A percentile compares a stretch with the other conserved stretches of the same genome.
Conservation (phyloP, 495 filamentous ascomycete genomes). For the Aspergillus carlsbadensis region DNA sequence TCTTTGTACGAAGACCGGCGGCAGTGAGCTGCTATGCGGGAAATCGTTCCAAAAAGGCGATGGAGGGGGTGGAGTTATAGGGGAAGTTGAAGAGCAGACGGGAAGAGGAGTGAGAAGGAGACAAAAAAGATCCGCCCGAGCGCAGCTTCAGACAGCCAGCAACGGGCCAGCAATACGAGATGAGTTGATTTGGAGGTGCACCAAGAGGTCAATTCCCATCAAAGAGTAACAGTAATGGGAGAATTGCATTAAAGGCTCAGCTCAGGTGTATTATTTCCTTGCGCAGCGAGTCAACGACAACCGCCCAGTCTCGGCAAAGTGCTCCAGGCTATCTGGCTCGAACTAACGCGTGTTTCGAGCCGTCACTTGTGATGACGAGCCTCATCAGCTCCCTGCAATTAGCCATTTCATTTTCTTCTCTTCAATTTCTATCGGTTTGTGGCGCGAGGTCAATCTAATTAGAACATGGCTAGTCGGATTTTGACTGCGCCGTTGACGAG, state of each 20-base stretch:
- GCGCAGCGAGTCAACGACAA: neutral
- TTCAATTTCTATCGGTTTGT: no score
- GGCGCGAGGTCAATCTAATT: neutral
- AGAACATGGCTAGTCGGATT: no score
- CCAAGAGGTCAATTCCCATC: neutral
- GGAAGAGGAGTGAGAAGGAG: constrained; percentile 9
- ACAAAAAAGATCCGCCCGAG: constrained; percentile 14
- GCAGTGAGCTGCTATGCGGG: neutral
- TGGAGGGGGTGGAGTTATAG: constrained; percentile 23
- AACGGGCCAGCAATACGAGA: constrained; percentile 3
- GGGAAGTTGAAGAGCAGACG: constrained; percentile 14
- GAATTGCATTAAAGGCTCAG: neutral
- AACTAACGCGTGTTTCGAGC: constrained; percentile 7
- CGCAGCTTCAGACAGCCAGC: constrained; percentile 3
- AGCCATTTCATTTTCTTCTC: neutral
- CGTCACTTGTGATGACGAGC: constrained; percentile 1
- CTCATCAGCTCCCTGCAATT: neutral
- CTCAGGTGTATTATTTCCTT: neutral
- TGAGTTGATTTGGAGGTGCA: neutral
- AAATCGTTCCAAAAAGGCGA: constrained; percentile 15
- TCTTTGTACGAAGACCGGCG: neutral
- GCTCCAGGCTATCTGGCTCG: constrained; percentile 2
- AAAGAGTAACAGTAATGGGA: neutral
- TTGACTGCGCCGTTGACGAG: no score
- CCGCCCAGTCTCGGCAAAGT: constrained; percentile 2